Evolutionary conservation across 345 rosid species (phyloP), one percentile per base, ranked within the genome.

Genomic region (Aegle marmelos): DNA sequence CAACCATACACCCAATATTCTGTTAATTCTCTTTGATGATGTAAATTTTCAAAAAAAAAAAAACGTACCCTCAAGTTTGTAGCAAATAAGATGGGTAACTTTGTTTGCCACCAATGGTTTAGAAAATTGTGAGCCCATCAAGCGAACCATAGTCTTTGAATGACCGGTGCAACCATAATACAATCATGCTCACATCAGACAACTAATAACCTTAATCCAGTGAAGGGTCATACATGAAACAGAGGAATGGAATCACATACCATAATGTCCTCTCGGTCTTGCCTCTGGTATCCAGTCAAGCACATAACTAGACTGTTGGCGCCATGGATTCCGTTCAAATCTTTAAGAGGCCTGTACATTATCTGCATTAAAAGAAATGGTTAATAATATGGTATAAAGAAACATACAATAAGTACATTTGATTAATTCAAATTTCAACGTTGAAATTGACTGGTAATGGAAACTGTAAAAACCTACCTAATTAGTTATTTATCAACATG

Each of bases 61-160:
- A 72, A 78, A 1, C 82, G 33, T 79, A 94, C 98, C 98, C 85
- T 97, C 98, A 86, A 92, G 91, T 86, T 97, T 93, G 80, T 97
- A 97, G 88, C 98, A 94, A 70, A 97, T 83, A 74, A 97, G 94
- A 90, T 97, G 98, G 5, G 99, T 94, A 22, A 91, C 92, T 83
- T 87, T 90, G 87, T 86, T 91, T 24, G 98, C 99, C 63, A 90
- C 93, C 83, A 97, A 77, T 0, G 98, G 98, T 85, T 94, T 97
- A 8, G 94, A 94, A 88, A 94, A 94, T 50, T 88, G 89, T 22
- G 92, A 97, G 45, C 99, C 98, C 97, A 97, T 94, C 87, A 97
- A 80, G 72, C 84, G 75, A 77, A 94, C 99, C 99, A 97, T 94
- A 25, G 90, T 84, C 99, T 97, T 87, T 41, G 64, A 85, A 67